Evolutionary conservation across 148 eudicot genomes (phyloP), one percentile per base, ranked within the genome.

Genomic region (Tetragonia tetragonoides): DNA sequence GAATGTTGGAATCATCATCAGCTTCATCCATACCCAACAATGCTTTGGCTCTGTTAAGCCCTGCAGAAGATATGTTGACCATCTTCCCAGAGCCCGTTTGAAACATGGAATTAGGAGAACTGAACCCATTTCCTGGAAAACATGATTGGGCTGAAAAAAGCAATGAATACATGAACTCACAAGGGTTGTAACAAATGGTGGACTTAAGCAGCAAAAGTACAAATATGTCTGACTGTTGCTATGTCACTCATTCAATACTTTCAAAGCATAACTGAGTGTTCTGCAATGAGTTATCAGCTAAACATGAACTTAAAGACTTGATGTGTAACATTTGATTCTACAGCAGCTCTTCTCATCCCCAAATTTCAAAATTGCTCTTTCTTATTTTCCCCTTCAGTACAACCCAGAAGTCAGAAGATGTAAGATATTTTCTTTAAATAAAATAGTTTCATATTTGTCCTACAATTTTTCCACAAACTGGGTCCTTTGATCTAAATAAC

Each of bases 1-100:
- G 81, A 57, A 80, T 76, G 74, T 86, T 51, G 66, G 81, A 77
- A 56, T 68, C 73, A 71, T 80, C 81, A 69, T 57, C 6, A 81
- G 71, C 74, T 76, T 85, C 92, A 44, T 85, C 80, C 70, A 89
- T 56, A 73, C 94, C 94, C 77, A 93, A 82, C 81, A 93, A 88
- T 66, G 90, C 61, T 82, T 88, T 88, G 51, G 97, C 99, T 86
- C 84, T 89, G 49, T 72, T 75, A 68, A 95, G 83, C 72, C 97
- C 97, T 64, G 84, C 79, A 62, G 92, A 82, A 81, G 93, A 93
- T 81, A 93, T 81, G 44, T 83, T 86, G 72, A 95, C 97, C 44
- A 68, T 75, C 84, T 91, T 93, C 74, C 97, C 99, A 7, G 95
- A 91, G 44, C 90, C 99, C 49, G 99, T 93, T 84, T 91, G 93